Percentiles rank a stretch among this genome's conserved stretches.
These are phyloP conservation scores for Arthrinium puccinioides DNA, from an alignment of 2,329 filamentous ascomycete species.

Conservation along the genomic window DNA sequence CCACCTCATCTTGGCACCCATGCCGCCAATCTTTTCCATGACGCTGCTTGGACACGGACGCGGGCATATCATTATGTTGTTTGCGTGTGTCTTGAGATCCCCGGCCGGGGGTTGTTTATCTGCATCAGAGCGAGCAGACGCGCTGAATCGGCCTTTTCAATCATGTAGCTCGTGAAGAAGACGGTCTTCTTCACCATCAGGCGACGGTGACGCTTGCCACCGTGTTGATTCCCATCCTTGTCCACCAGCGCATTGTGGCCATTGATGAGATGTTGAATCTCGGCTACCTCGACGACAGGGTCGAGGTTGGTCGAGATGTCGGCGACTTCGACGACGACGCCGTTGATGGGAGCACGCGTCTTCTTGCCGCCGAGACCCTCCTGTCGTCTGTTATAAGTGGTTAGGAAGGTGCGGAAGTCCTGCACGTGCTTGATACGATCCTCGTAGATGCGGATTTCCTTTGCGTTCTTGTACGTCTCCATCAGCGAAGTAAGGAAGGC, in stretches of 20 bases:
- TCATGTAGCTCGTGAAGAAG: constrained; percentile 88
- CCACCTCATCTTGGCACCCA: constrained; percentile 79
- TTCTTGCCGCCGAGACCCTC: constrained; percentile 38
- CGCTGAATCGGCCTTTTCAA: constrained; percentile 64
- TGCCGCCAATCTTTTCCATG: constrained; percentile 76
- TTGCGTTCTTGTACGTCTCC: constrained; percentile 75
- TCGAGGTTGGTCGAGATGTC: constrained; percentile 56
- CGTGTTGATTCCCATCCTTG: constrained; percentile 27
- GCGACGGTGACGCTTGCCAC: constrained; percentile 25
- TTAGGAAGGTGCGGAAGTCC: constrained; percentile 79
- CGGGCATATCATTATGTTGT: constrained; percentile 84
- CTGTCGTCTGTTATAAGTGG: constrained; percentile 60
- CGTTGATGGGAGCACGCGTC: constrained; percentile 57
- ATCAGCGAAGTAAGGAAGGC: constrained; percentile 72
- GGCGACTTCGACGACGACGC: constrained; percentile 80
- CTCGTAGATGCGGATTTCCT: constrained; percentile 74
- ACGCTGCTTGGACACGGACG: constrained; percentile 65
- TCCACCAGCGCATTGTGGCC: constrained; percentile 63
- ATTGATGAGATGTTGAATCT: constrained; percentile 79
- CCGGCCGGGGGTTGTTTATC: constrained; percentile 55
- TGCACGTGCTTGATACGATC: constrained; percentile 63
- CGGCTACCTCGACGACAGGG: constrained; percentile 24
- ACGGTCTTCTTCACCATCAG: constrained; percentile 79
- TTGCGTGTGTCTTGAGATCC: constrained; percentile 76
- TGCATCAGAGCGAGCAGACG: constrained; percentile 64